Evolutionary conservation across 2,329 filamentous ascomycete genomes (phyloP).

Genomic region (Pleomassaria siparia): DNA sequence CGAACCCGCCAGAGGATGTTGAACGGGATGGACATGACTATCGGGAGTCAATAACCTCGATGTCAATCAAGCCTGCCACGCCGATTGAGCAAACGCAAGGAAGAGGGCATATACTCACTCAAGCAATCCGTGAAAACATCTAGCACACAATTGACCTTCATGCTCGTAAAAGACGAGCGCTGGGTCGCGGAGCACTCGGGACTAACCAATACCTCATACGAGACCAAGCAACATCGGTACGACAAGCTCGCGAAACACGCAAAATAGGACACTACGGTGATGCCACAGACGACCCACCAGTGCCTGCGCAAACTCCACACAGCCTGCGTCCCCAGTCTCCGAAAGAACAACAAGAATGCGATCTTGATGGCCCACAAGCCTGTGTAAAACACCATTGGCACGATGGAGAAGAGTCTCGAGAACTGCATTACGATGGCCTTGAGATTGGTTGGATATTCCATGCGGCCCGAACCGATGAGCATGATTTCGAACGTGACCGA

Average conservation of each 20-base stretch:
- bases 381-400: constrained; percentile 13
- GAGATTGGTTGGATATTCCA: neutral
- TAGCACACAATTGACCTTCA: constrained; percentile 13
- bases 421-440: neutral
- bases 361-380: constrained; percentile 17
- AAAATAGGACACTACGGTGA: constrained; percentile 8
- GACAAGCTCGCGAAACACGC: constrained; percentile 9
- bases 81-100: neutral
- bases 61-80: neutral
- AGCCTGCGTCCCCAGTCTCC: constrained; percentile 4
- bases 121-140: constrained; percentile 16
- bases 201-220: constrained; percentile 5
- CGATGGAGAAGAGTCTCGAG: neutral
- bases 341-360: constrained; percentile 40
- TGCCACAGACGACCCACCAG: neutral
- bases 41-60: neutral
- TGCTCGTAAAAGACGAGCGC: constrained; percentile 6
- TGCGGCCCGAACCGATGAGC: neutral
- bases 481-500: neutral
- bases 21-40: constrained; percentile 13
- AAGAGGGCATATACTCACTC: constrained; percentile 10
- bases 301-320: neutral
- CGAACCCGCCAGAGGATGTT: constrained; percentile 11
- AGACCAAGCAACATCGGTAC: constrained; percentile 13
- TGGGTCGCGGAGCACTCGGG: constrained; percentile 7